These are phyloP conservation scores for Dipsacomyces acuminosporus DNA, from an alignment of 371 early-diverging fungal species.

Conservation along the genomic window DNA sequence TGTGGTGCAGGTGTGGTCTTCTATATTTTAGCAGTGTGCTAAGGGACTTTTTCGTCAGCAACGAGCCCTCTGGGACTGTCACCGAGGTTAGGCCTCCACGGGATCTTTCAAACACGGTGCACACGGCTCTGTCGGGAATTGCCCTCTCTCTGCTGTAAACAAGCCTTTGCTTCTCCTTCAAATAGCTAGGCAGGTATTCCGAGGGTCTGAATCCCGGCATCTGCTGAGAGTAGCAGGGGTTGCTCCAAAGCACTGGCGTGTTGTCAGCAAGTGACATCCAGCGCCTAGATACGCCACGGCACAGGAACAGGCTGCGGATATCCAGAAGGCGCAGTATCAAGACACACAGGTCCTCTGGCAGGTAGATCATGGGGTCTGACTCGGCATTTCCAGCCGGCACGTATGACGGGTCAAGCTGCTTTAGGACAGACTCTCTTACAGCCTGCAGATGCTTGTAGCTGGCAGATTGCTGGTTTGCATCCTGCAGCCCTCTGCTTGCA, in stretches of 20 bases:
- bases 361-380: conserved; percentile 12
- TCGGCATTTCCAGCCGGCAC: background rate
- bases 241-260: conserved; percentile 26
- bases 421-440: conserved; percentile 8
- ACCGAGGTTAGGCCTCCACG: conserved; percentile 5
- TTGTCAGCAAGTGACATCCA: conserved; percentile 24
- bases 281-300: conserved; percentile 20
- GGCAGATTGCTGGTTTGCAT: background rate
- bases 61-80: conserved; percentile 8
- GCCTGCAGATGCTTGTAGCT: conserved; percentile 15
- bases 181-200: conserved; percentile 22
- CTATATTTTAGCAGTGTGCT: conserved; percentile 8
- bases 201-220: background rate
- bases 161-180: conserved; percentile 6
- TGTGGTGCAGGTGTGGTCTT: conserved; percentile 13
- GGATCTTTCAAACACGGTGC: conserved; percentile 10
- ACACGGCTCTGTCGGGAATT: conserved; percentile 15
- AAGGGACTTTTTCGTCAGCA: conserved; percentile 2
- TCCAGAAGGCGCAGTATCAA: conserved; percentile 17
- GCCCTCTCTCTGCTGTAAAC: background rate
- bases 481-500: conserved; percentile 4
- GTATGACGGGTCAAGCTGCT: conserved; percentile 21
- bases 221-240: conserved; percentile 1
- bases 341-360: conserved; percentile 17
- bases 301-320: conserved; percentile 8